A percentile compares a stretch with the other conserved stretches of the same genome.
phyloP scores from a whole-genome alignment of 2,329 filamentous ascomycete species.

The Botryotinia calthae region DNA sequence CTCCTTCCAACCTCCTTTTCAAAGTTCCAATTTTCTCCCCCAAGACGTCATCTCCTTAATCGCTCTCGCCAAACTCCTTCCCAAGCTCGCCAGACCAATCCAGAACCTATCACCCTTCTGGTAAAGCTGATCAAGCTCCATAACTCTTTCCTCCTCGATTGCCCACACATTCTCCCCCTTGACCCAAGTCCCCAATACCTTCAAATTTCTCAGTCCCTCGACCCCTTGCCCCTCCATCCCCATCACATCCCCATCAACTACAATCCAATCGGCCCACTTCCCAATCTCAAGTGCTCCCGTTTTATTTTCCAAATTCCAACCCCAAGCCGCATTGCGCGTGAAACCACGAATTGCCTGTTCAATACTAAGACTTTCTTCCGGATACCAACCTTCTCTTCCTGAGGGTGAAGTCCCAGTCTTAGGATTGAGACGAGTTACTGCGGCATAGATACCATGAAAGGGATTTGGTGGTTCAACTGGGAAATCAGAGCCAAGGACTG shows the following conservation, averaged over 20 bases:
- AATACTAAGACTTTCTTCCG: slow-evolving; percentile 56
- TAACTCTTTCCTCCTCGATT: not conserved
- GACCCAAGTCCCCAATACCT: slow-evolving; percentile 67
- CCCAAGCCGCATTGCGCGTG: slow-evolving; percentile 57
- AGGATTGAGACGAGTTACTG: slow-evolving; percentile 59
- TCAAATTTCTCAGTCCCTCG: slow-evolving; percentile 53
- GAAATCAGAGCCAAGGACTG: slow-evolving; percentile 67
- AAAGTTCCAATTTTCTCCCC: not conserved
- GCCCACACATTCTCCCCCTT: slow-evolving; percentile 45
- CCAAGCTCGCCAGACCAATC: not conserved
- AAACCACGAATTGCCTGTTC: slow-evolving; percentile 62
- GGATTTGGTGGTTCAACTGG: slow-evolving; percentile 68
- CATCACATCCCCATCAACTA: slow-evolving; percentile 59
- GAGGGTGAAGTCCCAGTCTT: slow-evolving; percentile 52
- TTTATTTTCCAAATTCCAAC: slow-evolving; percentile 56
- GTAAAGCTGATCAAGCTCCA: not conserved
- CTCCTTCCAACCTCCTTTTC: not conserved
- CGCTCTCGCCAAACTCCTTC: not conserved
- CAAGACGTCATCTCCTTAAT: not conserved
- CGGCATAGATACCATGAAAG: slow-evolving; percentile 68
- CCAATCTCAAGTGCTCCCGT: slow-evolving; percentile 59
- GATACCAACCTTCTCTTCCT: slow-evolving; percentile 54
- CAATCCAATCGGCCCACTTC: slow-evolving; percentile 67
- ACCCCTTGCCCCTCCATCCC: slow-evolving; percentile 23
- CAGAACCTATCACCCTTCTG: not conserved